Evolutionary conservation across 192 early-diverging fungal species (phyloP), one percentile per base, ranked within the genome.

Genomic region (Spizellomyces punctatus): DNA sequence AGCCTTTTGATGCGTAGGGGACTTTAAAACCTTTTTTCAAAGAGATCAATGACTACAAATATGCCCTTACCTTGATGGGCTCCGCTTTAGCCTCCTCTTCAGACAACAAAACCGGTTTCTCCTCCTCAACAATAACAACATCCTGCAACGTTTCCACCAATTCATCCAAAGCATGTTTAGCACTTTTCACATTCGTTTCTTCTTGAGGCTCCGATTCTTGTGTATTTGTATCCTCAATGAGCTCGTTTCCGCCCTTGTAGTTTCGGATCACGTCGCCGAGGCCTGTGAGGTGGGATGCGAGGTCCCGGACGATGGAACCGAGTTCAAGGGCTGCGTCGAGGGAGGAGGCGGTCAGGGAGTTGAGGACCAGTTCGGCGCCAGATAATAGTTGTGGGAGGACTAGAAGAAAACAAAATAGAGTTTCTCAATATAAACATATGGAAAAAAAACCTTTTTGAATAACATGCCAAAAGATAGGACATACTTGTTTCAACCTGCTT

Each of bases 1-100:
- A 6, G 85, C 82, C 27, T 36, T 36, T 36, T 36, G 0, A 3
- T 82, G 27, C 3, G 27, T 84, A 19, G n/a, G n/a, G n/a, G n/a
- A n/a, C n/a, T n/a, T n/a, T 36, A 36, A 36, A 2, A 36, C 27
- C 27, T 36, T 36, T 0, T 36, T 36, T 3, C 27, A 36, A 2
- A 36, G 0, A 0, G 27, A 2, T 36, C 27, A 36, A 36, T 36
- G 27, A 36, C 27, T n/a, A 36, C 27, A 36, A 36, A 36, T 2
- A 36, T 36, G 3, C 3, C 27, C 27, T 36, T 36, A 36, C 27
- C 73, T 83, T 82, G 69, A 86, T 81, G 10, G 85, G 85, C 52
- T 81, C 58, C 46, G 66, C 66, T 42, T 68, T 57, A 2, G 85
- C 85, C 69, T 87, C 85, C 10, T 67, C 69, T 49, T 76, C 71